These are phyloP conservation scores for Boletus sp. DNA, from an alignment of 768 basidiomycete species.

Conservation along the genomic window DNA sequence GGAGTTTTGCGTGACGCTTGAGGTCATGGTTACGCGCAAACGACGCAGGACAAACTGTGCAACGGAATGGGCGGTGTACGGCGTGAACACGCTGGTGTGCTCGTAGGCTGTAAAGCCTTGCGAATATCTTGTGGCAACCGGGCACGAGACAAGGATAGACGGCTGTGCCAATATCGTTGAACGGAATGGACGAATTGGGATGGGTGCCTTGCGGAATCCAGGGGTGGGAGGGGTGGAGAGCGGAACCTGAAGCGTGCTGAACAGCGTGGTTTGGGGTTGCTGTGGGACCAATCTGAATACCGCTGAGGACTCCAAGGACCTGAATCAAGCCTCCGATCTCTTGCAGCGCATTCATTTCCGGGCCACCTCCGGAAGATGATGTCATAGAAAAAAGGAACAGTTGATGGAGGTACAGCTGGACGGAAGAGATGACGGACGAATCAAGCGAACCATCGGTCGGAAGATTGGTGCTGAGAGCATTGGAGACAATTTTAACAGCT, in stretches of 20 bases:
- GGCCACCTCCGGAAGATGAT: slow-evolving; percentile 53
- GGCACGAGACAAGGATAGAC: slow-evolving; percentile 76
- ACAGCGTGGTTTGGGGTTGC: slow-evolving; percentile 31
- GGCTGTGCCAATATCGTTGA: slow-evolving; percentile 62
- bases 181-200: slow-evolving; percentile 25
- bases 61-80: slow-evolving; percentile 62
- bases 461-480: slow-evolving; percentile 42
- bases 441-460: slow-evolving; percentile 45
- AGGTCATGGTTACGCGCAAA: slow-evolving; percentile 80
- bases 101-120: slow-evolving; percentile 66
- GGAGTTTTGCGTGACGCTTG: slow-evolving; percentile 71
- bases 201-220: slow-evolving; percentile 27
- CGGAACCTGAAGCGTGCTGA: slow-evolving; percentile 27
- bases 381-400: slow-evolving; percentile 78
- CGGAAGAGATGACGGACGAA: slow-evolving; percentile 61
- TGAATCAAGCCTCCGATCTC: slow-evolving; percentile 82
- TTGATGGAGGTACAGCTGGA: slow-evolving; percentile 72
- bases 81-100: slow-evolving; percentile 70
- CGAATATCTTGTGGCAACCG: slow-evolving; percentile 67
- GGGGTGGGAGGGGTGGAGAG: slow-evolving; percentile 33
- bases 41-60: slow-evolving; percentile 64
- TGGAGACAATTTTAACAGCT: slow-evolving; percentile 57
- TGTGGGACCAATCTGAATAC: slow-evolving; percentile 60
- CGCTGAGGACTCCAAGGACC: slow-evolving; percentile 76
- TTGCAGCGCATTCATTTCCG: slow-evolving; percentile 57